Base-by-base conservation (phyloP, 176 grass and related monocot species). In the Oropetium thomaeum region DNA sequence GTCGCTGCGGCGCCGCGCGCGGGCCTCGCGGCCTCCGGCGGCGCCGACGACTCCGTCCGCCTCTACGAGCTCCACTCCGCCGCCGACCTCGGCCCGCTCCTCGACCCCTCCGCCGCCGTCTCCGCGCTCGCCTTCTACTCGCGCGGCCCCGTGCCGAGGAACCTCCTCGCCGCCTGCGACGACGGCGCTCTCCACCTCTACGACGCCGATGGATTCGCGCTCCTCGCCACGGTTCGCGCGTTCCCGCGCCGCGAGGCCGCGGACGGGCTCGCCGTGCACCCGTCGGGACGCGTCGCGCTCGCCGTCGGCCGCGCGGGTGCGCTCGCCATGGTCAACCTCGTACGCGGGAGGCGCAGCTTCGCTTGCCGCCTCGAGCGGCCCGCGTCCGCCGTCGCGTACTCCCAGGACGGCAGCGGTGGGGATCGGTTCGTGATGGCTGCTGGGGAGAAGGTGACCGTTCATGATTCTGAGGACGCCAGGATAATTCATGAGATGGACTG, bases 121-220 rank as follows among this genome's bases (percentile, higher is more conserved):
- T 95, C 89, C 64, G 84, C 89, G 40, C 79, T 99, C 79, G 85
- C 89, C 59, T 92, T 99, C 91, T 86, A 88, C 84, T 87, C 80
- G 37, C 44, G 61, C 17, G 89, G 89, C 10, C 86, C 84, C 44
- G 71, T 99, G 4, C 96, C 95, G 1, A 81, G 91, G 32, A 99
- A 99, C 80, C 96, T 99, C 69, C 77, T 99, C 55, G 86, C 84
- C 64, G 89, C 91, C 63, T 94, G 84, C 25, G 91, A 95, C 64
- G 91, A 99, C 55, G 91, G 96, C 52, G 45, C 86, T 38, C 69
- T 99, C 32, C 86, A 79, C 83, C 70, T 99, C 71, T 95, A 89
- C 63, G 96, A 95, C 54, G 87, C 91, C 45, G 91, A 95, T 23
- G 87, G 87, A 6, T 99, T 90, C 78, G 69, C 92, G 12, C 91